phyloP scores from a whole-genome alignment of 441 rosid species.

The Croton setiger region DNA sequence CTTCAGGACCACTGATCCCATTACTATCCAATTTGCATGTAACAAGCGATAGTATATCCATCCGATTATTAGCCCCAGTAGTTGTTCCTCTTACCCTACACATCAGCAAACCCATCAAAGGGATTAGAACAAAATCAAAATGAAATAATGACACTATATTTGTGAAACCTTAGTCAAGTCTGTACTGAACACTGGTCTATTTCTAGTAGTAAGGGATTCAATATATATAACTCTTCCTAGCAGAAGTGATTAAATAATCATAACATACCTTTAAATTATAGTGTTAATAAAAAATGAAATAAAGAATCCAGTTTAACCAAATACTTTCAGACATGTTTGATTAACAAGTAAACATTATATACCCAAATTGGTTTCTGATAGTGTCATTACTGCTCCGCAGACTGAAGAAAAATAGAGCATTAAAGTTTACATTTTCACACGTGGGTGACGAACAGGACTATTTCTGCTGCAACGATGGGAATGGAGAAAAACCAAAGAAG shows the following conservation, averaged over 20 bases:
- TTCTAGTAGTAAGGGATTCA: background rate
- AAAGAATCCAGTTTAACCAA: background rate
- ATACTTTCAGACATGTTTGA: background rate
- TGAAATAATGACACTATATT: too few relatives aligned
- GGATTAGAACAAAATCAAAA: background rate
- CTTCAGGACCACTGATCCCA: constrained; percentile 56
- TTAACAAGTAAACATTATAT: background rate
- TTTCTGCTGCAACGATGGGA: background rate
- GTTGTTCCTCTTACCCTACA: constrained; percentile 73
- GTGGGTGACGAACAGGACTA: background rate
- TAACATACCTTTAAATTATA: background rate
- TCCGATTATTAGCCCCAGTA: constrained; percentile 74
- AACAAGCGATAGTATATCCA: constrained; percentile 87
- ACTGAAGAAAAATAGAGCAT: background rate
- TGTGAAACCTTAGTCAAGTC: background rate
- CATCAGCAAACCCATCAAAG: background rate
- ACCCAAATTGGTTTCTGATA: too few relatives aligned
- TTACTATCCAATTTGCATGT: constrained; percentile 64
- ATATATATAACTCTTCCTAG: background rate
- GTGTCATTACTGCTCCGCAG: too few relatives aligned
- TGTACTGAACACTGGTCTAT: background rate
- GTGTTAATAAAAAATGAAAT: background rate
- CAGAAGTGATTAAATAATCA: background rate
- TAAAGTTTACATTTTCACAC: background rate
- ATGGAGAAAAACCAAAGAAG: background rate